Evolutionary conservation across 2,329 filamentous ascomycete species (phyloP).

Genomic region (Fusarium sp.): DNA sequence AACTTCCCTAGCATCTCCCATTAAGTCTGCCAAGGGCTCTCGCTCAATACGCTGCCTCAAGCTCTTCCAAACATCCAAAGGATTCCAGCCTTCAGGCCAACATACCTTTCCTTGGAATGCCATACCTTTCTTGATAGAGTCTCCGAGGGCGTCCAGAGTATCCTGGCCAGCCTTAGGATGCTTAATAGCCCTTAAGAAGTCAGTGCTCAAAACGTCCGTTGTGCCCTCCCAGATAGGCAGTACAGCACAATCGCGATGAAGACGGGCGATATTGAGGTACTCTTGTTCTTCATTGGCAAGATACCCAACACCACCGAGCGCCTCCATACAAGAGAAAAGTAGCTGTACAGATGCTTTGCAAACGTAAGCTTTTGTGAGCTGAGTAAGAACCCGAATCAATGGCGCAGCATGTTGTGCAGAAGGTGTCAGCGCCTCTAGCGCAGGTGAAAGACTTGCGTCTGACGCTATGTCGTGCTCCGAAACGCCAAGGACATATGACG

Average conservation of each 20-base stretch:
- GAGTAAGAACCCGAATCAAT: conserved; percentile 69
- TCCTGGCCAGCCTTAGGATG: conserved; percentile 54
- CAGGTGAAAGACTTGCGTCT: conserved; percentile 17
- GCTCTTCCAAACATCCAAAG: conserved; percentile 54
- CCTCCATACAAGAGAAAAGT: conserved; percentile 70
- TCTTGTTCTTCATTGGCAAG: conserved; percentile 72
- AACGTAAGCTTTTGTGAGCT: conserved; percentile 69
- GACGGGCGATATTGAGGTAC: conserved; percentile 72
- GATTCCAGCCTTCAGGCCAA: conserved; percentile 45
- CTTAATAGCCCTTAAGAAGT: conserved; percentile 61
- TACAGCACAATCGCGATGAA: conserved; percentile 74
- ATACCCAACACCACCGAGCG: conserved; percentile 74
- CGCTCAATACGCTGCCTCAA: conserved; percentile 54
- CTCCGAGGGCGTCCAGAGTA: conserved; percentile 57
- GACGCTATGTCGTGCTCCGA: conserved; percentile 57
- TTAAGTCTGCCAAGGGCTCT: conserved; percentile 53
- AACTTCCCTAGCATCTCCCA: conserved; percentile 59
- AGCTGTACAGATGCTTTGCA: conserved; percentile 63
- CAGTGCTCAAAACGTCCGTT: conserved; percentile 74
- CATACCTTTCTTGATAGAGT: conserved; percentile 49
- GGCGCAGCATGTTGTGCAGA: conserved; percentile 50
- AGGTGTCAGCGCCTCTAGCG: conserved; percentile 50
- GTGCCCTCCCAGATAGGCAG: conserved; percentile 79
- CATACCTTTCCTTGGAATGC: conserved; percentile 41
- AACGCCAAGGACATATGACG: conserved; percentile 65